These are phyloP conservation scores for Yamadazyma mexicana DNA, from an alignment of 1,139 yeast species.

Conservation along the genomic window DNA sequence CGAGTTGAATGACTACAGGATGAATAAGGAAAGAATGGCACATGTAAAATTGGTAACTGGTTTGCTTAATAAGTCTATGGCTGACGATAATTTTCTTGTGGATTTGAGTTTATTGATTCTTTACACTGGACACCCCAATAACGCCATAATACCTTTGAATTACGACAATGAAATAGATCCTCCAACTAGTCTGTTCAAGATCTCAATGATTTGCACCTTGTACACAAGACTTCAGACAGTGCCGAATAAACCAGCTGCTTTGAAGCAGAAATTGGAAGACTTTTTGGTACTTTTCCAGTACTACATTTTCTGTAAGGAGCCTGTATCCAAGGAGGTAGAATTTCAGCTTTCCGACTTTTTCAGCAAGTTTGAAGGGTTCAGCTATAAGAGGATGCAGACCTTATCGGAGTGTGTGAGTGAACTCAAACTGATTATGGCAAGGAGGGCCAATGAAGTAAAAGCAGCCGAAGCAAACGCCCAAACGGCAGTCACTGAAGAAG, in stretches of 20 bases:
- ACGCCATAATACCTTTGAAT: conserved; percentile 54
- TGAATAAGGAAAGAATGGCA: conserved; percentile 63
- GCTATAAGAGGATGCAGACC: conserved; percentile 28
- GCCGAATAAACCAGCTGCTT: neutral
- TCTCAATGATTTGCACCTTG: conserved; percentile 49
- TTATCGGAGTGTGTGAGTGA: conserved; percentile 42
- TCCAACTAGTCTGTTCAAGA: conserved; percentile 70
- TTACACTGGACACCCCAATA: conserved; percentile 67
- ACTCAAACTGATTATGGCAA: conserved; percentile 30
- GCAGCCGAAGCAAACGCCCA: too few relatives aligned
- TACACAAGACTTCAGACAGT: conserved; percentile 18
- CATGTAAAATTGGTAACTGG: conserved; percentile 63
- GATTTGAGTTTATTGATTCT: conserved; percentile 61
- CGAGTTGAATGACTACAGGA: conserved; percentile 62
- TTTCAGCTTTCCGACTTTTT: conserved; percentile 17
- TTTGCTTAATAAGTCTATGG: conserved; percentile 48
- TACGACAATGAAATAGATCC: conserved; percentile 50
- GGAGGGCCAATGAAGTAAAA: conserved; percentile 16
- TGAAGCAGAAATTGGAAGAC: conserved; percentile 33
- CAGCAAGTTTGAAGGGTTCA: conserved; percentile 21
- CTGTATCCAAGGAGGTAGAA: conserved; percentile 59
- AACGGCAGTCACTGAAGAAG: too few relatives aligned
- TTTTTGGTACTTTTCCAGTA: conserved; percentile 70
- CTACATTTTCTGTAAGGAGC: conserved; percentile 68
- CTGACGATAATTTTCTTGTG: conserved; percentile 48